Base-by-base conservation (phyloP, 768 basidiomycete genomes). In the Leucosporidium yakuticum region DNA sequence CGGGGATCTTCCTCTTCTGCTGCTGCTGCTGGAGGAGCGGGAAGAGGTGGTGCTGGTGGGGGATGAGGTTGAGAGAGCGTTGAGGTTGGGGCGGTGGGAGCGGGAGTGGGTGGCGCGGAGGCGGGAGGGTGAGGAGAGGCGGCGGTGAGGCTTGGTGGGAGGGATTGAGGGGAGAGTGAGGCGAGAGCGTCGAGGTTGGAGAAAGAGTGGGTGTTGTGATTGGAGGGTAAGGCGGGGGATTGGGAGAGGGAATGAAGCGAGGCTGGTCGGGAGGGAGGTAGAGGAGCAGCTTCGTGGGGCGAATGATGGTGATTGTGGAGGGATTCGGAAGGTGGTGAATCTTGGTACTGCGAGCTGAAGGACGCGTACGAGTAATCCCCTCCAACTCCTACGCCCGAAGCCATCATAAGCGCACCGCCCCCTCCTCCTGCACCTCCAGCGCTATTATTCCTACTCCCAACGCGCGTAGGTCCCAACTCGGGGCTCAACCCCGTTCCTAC, bases 221-320 rank as follows among this genome's bases (percentile, higher is more conserved):
- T n/a, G 15, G 48, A 62, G 17, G 23, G 51, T 21, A 44, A 15
- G 17, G 55, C 70, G 36, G 65, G 68, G 14, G 60, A 57, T 36
- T 63, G 59, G 0, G 70, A 71, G 19, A 68, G 70, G 1, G 70
- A 66, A 0, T 64, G 64, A 6, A 57, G 44, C 21, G 60, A n/a
- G 20, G 23, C 34, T 8, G 55, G 31, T 65, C 63, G 25, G 49
- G n/a, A 1, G 51, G 56, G 5, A 23, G 47, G 19, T 19, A 3
- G 11, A 47, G 27, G 14, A 50, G 9, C 12, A 14, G 2, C 6
- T 51, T 44, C 20, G 25, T 56, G 4, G 19, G 58, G 27, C 32
- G 34, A 2, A 59, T 23, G 17, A 36, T 25, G 17, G 56, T 3
- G 3, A 12, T 17, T n/a, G 32, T 27, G 31, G 32, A 11, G 23